Conservation (phyloP, 108 stramenopile species). For the Cyclotella choctawhatcheeana region DNA sequence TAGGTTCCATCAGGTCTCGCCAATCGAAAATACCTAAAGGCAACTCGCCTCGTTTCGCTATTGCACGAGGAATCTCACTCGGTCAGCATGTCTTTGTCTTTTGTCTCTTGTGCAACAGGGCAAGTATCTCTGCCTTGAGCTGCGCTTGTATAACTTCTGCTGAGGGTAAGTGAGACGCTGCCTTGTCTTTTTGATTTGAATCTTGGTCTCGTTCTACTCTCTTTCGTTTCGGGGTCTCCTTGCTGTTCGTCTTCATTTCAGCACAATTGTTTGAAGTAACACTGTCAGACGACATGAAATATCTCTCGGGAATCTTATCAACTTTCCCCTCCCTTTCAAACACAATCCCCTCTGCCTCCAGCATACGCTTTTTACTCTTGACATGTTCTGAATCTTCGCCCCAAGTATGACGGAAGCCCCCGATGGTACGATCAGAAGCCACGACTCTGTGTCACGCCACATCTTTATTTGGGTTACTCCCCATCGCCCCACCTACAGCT, state of each 20-base stretch:
- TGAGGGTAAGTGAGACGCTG: too few relatives aligned
- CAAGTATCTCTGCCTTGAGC: conserved; percentile 42
- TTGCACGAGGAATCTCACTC: conserved; percentile 46
- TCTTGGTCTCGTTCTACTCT: not conserved
- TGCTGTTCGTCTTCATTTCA: not conserved
- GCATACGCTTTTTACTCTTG: conserved; percentile 31
- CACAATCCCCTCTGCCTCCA: conserved; percentile 42
- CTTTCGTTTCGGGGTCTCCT: not conserved
- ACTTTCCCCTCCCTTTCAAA: conserved; percentile 30
- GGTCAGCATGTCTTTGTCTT: conserved; percentile 54
- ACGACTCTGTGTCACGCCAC: conserved; percentile 58
- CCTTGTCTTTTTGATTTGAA: not conserved
- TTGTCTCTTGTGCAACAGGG: conserved; percentile 22
- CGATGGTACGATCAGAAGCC: conserved; percentile 49
- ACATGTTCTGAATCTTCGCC: conserved; percentile 35
- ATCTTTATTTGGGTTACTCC: conserved; percentile 30
- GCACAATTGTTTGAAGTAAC: not conserved
- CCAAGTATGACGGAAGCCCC: conserved; percentile 42
- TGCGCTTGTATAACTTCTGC: conserved; percentile 12
- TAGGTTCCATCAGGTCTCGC: conserved; percentile 49
- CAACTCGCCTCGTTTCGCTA: conserved; percentile 35
- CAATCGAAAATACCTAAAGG: conserved; percentile 28
- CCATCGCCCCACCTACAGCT: conserved; percentile 51
- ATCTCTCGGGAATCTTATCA: conserved; percentile 29
- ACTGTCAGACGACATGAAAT: conserved; percentile 16